Percentiles rank a stretch among this genome's conserved stretches.
Conservation (phyloP, 1,284 basidiomycete species). For the Ganoderma lingzhi region DNA sequence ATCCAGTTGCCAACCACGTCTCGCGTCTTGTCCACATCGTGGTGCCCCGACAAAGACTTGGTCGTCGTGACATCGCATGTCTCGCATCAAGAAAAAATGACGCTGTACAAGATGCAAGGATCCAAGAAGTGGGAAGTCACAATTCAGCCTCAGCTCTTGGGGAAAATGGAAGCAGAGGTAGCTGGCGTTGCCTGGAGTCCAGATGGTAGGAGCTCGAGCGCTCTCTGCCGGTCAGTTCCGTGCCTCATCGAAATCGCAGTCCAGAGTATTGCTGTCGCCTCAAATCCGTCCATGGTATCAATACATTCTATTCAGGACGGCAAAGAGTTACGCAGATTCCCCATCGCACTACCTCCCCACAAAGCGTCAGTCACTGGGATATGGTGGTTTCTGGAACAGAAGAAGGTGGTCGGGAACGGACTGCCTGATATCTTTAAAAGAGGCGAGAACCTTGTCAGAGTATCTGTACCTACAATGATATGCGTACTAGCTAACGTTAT, state of each 20-base stretch:
- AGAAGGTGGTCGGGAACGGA: slow-evolving; percentile 46
- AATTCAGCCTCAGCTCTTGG: slow-evolving; percentile 41
- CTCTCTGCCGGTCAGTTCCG: slow-evolving; percentile 19
- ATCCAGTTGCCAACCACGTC: slow-evolving; percentile 63
- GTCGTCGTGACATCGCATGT: slow-evolving; percentile 70
- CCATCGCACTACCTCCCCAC: slow-evolving; percentile 1
- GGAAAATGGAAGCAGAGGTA: slow-evolving; percentile 56
- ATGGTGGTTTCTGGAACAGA: slow-evolving; percentile 76
- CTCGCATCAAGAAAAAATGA: slow-evolving; percentile 71
- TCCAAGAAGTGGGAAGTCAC: slow-evolving; percentile 83
- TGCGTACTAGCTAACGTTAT: slow-evolving; percentile 12
- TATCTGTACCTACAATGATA: not conserved
- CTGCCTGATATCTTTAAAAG: slow-evolving; percentile 82
- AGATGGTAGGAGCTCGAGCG: slow-evolving; percentile 59
- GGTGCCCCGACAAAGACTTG: slow-evolving; percentile 87
- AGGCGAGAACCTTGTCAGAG: slow-evolving; percentile 65
- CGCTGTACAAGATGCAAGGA: slow-evolving; percentile 83
- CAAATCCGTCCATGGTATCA: slow-evolving; percentile 70
- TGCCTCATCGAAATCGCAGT: slow-evolving; percentile 50
- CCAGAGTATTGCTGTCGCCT: slow-evolving; percentile 75
- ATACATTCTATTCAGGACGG: slow-evolving; percentile 83
- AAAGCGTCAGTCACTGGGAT: slow-evolving; percentile 38
- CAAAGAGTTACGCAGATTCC: slow-evolving; percentile 22
- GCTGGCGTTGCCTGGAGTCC: slow-evolving; percentile 80
- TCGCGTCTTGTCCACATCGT: slow-evolving; percentile 68